phyloP scores from a whole-genome alignment of 805 yeast species.

The Lipomyces orientalis region DNA sequence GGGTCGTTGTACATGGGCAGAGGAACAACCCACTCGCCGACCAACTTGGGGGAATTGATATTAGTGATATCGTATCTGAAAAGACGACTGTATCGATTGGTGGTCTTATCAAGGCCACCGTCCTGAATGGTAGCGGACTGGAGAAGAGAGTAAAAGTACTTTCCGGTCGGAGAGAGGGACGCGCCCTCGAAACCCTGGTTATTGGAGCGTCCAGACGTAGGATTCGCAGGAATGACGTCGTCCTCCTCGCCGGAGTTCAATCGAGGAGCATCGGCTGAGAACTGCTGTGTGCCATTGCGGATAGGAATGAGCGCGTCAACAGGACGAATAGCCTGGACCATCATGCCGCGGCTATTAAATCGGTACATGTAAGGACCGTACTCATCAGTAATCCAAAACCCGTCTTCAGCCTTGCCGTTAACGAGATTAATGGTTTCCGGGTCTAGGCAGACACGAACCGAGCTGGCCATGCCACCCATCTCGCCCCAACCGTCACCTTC shows the following conservation, averaged over 20 bases:
- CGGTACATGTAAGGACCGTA: constrained; percentile 33
- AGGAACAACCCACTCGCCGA: constrained; percentile 33
- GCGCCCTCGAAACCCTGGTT: constrained; percentile 35
- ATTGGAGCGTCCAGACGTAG: constrained; percentile 32
- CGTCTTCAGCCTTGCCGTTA: constrained; percentile 29
- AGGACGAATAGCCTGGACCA: constrained; percentile 34
- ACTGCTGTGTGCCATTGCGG: constrained; percentile 27
- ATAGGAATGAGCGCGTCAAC: constrained; percentile 30
- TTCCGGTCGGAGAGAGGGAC: constrained; percentile 32
- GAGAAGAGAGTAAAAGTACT: constrained; percentile 24
- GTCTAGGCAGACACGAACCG: constrained; percentile 29
- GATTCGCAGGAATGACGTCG: constrained; percentile 29
- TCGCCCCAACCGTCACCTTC: constrained; percentile 25
- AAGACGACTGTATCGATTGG: constrained; percentile 25
- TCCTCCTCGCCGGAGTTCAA: constrained; percentile 13
- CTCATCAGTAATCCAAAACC: constrained; percentile 35
- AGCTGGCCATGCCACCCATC: constrained; percentile 24
- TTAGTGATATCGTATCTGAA: constrained; percentile 28
- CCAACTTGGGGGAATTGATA: constrained; percentile 12
- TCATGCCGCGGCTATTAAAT: constrained; percentile 24
- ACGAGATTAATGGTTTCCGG: constrained; percentile 26
- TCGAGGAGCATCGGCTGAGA: constrained; percentile 34
- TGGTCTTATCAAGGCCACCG: constrained; percentile 30
- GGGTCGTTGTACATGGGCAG: constrained; percentile 28
- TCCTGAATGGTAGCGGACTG: constrained; percentile 34